Conservation (phyloP, 2,329 filamentous ascomycete species). For the Ilyonectria sp. region DNA sequence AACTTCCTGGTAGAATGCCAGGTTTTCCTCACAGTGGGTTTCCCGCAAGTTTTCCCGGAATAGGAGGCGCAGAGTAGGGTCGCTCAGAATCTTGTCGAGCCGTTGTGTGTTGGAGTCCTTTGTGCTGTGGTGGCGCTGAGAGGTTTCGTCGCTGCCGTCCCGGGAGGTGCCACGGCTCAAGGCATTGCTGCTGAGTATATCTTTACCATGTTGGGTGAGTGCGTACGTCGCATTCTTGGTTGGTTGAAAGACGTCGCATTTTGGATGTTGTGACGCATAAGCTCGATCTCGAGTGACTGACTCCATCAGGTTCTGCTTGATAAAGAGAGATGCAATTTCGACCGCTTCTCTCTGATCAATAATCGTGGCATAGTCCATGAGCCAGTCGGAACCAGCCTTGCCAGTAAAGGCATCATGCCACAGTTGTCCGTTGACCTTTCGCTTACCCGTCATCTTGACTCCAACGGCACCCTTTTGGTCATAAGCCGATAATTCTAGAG, state of each 20-base stretch:
- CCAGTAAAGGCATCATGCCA: conserved; percentile 91
- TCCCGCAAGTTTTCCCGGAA: conserved; percentile 95
- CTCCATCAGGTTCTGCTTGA: conserved; percentile 87
- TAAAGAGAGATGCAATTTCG: conserved; percentile 86
- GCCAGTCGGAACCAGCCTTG: conserved; percentile 89
- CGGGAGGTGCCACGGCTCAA: conserved; percentile 70
- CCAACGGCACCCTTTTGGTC: conserved; percentile 46
- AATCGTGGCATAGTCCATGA: conserved; percentile 96
- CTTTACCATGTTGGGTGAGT: conserved; percentile 85
- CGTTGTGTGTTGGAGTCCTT: conserved; percentile 94
- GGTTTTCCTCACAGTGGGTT: conserved; percentile 96
- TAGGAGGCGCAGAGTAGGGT: conserved; percentile 87
- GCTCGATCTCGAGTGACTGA: conserved; percentile 77
- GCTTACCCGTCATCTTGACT: conserved; percentile 89
- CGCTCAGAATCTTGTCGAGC: conserved; percentile 90
- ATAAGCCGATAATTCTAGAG: conserved; percentile 58
- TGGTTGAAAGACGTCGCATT: conserved; percentile 80
- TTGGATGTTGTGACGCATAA: conserved; percentile 73
- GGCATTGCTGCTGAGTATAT: conserved; percentile 67
- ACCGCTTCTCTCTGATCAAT: conserved; percentile 89
- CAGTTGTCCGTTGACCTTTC: conserved; percentile 82
- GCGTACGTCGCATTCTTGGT: conserved; percentile 90
- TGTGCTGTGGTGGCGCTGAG: conserved; percentile 65
- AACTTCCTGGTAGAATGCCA: conserved; percentile 95
- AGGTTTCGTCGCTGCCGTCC: conserved; percentile 61